These are phyloP conservation scores for Hymenoscyphus salicellus DNA, from an alignment of 2,329 filamentous ascomycete species.

Conservation along the genomic window DNA sequence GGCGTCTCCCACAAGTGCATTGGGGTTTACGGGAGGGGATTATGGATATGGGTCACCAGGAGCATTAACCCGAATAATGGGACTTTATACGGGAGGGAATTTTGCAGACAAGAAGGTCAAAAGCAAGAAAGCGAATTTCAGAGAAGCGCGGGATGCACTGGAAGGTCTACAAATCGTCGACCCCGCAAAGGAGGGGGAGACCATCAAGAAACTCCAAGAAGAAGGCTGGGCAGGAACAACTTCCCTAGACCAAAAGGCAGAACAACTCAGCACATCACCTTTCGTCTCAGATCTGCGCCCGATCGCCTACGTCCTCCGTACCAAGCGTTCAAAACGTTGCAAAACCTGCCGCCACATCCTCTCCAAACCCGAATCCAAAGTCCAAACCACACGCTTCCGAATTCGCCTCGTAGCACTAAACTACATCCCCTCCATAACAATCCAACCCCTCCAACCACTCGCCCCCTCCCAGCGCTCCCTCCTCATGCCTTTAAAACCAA, in stretches of 20 bases:
- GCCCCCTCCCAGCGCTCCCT: conserved; percentile 32
- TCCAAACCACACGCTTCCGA: conserved; percentile 83
- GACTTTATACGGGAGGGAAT: conserved; percentile 70
- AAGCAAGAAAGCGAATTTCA: conserved; percentile 69
- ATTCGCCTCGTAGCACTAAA: conserved; percentile 86
- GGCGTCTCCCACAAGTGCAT: conserved; percentile 48
- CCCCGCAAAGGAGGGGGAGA: conserved; percentile 52
- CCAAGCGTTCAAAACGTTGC: conserved; percentile 92
- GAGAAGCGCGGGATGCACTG: conserved; percentile 66
- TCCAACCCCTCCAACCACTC: conserved; percentile 57
- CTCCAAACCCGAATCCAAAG: conserved; percentile 88
- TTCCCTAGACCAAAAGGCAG: conserved; percentile 52
- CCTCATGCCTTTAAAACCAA: conserved; percentile 46
- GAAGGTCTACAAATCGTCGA: conserved; percentile 68
- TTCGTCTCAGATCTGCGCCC: conserved; percentile 77
- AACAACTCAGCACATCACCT: conserved; percentile 43
- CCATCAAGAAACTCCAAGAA: conserved; percentile 53
- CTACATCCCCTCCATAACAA: conserved; percentile 79
- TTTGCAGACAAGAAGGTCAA: conserved; percentile 63
- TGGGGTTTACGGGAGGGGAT: conserved; percentile 54
- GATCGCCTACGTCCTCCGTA: conserved; percentile 76
- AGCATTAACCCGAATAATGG: conserved; percentile 86
- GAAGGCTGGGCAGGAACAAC: conserved; percentile 64
- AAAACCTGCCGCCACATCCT: conserved; percentile 91
- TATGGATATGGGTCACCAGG: conserved; percentile 70